Evolutionary conservation across 2,329 filamentous ascomycete genomes (phyloP), one percentile per base, ranked within the genome.

Genomic region (Chaetomium sp.): DNA sequence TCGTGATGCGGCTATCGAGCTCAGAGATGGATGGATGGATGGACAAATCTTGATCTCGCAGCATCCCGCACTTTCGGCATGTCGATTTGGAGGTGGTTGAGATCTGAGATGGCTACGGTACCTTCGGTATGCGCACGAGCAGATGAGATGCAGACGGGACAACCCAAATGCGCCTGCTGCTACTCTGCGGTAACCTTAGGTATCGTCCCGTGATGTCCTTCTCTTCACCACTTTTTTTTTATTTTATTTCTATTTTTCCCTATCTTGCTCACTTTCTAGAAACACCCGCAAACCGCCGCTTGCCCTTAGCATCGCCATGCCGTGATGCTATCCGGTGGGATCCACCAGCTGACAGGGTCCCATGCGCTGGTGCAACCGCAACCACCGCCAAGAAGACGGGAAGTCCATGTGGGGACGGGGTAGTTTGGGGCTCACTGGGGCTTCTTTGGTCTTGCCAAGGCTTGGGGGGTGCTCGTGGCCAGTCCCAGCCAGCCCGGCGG

Each of bases 301-400:
- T 12, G 4, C 10, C 27, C 50, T 6, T n/a, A 38, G 13, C n/a
- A 10, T 5, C 42, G 13, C 38, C 10, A 23, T 51, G 53, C 58
- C 53, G 53, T 9, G 42, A 49, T 42, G 27, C 47, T 9, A 38
- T 31, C 56, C 50, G 35, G 13, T 45, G 53, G 51, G 16, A 45
- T 53, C 45, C 25, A 59, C 35, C 51, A 64, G 50, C 29, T 60
- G 62, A 64, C 51, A 53, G 21, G 19, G 19, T 31, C 19, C 33
- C 33, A 27, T 16, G 38, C 23, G 29, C 21, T 27, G 25, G n/a
- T 56, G 42, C 42, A 47, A 47, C 42, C 42, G 19, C 42, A 47
- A 47, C 19, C 57, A 51, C 23, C 10, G 60, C 62, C 62, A 60
- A 63, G 62, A 55, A 12, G 29, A 23, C 31, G 54, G 55, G 45